Evolutionary conservation across 179 eudicot species (phyloP).

Genomic region (Camellia oleifera): DNA sequence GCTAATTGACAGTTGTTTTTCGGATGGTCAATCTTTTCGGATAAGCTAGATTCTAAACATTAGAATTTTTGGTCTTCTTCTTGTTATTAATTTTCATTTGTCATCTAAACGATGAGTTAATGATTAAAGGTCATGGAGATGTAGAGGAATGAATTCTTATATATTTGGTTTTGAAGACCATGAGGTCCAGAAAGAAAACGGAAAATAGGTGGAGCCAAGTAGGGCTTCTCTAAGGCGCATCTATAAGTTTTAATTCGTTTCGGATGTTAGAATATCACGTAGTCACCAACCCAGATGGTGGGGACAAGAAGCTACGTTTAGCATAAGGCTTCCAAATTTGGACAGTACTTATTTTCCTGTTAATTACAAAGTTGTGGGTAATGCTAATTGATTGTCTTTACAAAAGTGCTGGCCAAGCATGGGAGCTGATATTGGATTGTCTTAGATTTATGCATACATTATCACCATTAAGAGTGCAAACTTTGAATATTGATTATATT

Average conservation of each 20-base stretch:
- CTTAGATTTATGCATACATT: not conserved
- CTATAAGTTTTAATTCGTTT: not conserved
- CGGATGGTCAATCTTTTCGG: too few relatives aligned
- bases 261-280: not conserved
- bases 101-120: not conserved
- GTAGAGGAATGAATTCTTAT: not conserved
- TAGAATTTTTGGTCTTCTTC: too few relatives aligned
- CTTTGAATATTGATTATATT: not conserved
- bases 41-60: too few relatives aligned
- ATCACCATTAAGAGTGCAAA: not conserved
- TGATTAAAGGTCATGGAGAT: not conserved
- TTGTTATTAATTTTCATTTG: not conserved
- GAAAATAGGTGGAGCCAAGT: not conserved
- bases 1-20: too few relatives aligned
- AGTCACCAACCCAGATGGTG: not conserved
- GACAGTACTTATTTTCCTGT: slow-evolving; percentile 1
- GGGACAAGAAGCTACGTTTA: not conserved
- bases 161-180: not conserved
- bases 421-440: not conserved
- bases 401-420: not conserved
- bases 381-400: not conserved
- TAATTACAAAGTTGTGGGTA: not conserved
- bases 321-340: not conserved
- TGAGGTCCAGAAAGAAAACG: not conserved
- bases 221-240: not conserved